phyloP scores from a whole-genome alignment of 1,284 basidiomycete genomes.

The Kwoniella shivajii region DNA sequence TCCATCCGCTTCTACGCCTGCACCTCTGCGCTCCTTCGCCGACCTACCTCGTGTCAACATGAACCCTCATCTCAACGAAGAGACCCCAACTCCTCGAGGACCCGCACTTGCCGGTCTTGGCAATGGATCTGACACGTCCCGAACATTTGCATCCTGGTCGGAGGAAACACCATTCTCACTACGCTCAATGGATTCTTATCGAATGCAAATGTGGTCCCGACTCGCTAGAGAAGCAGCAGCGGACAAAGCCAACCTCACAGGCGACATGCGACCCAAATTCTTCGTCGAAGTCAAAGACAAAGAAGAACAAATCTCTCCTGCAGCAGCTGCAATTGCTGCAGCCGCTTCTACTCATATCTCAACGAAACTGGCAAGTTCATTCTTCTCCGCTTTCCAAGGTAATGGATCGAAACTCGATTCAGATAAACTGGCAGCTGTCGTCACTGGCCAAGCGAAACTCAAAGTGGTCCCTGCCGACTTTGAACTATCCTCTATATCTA shows the following conservation, averaged over 20 bases:
- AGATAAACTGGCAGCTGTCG: conserved; percentile 55
- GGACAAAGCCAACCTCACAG: conserved; percentile 43
- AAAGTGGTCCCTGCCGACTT: conserved; percentile 43
- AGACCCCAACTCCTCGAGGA: conserved; percentile 10
- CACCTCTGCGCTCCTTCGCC: conserved; percentile 24
- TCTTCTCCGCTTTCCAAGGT: conserved; percentile 54
- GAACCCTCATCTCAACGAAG: conserved; percentile 70
- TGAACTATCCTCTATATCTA: conserved; percentile 18
- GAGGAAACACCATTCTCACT: conserved; percentile 77
- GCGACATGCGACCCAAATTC: conserved; percentile 52
- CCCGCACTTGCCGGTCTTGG: conserved; percentile 34
- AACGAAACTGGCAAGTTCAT: conserved; percentile 50
- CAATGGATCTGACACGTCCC: conserved; percentile 59
- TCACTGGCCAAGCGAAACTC: conserved; percentile 52
- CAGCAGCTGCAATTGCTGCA: conserved; percentile 13
- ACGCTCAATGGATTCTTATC: conserved; percentile 76
- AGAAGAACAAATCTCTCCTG: not conserved
- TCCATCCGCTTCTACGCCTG: conserved; percentile 38
- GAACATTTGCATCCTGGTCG: conserved; percentile 63
- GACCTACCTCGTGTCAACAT: conserved; percentile 64
- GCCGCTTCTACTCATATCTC: conserved; percentile 49
- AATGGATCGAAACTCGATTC: conserved; percentile 37
- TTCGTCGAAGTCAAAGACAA: conserved; percentile 33
- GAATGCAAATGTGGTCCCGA: conserved; percentile 84
- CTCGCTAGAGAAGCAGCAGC: conserved; percentile 62